These are phyloP conservation scores for Hypoxylon sp. DNA, from an alignment of 2,329 filamentous ascomycete genomes.

Conservation along the genomic window DNA sequence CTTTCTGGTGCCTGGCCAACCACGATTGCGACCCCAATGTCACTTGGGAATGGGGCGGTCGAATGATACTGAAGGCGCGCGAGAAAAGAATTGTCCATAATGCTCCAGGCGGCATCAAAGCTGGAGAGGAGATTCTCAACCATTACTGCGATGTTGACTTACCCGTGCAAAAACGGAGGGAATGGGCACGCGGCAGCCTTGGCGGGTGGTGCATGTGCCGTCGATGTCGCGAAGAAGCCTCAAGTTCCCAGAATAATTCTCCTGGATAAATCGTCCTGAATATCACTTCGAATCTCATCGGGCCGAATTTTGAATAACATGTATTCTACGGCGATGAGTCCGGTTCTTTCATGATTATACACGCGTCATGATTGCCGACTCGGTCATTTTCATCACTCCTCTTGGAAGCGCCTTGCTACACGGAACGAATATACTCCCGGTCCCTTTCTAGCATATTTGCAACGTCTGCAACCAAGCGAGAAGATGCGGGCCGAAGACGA, in stretches of 20 bases:
- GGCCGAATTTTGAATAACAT: constrained; percentile 20
- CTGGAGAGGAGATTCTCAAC: constrained; percentile 88
- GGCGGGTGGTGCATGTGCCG: constrained; percentile 91
- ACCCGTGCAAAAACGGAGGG: constrained; percentile 83
- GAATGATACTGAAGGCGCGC: constrained; percentile 78
- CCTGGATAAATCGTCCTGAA: constrained; percentile 38
- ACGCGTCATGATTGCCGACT: constrained; percentile 50
- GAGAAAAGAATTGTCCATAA: constrained; percentile 69
- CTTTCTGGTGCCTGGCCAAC: constrained; percentile 96
- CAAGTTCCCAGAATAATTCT: constrained; percentile 47
- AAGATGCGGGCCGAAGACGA: constrained; percentile 8
- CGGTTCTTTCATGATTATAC: constrained; percentile 50
- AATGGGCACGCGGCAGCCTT: constrained; percentile 89
- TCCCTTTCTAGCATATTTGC: constrained; percentile 1
- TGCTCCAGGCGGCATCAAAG: constrained; percentile 73
- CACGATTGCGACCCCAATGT: constrained; percentile 97
- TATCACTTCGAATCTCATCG: neutral
- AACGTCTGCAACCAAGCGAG: neutral
- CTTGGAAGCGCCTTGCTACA: constrained; percentile 24
- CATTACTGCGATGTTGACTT: constrained; percentile 94
- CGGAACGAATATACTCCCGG: constrained; percentile 20
- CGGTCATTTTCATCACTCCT: constrained; percentile 24
- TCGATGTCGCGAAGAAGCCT: constrained; percentile 82
- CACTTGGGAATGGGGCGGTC: constrained; percentile 90
- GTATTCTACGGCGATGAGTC: constrained; percentile 34